Percentiles rank a stretch among this genome's conserved stretches.
phyloP scores from a whole-genome alignment of 2,329 filamentous ascomycete species.

The Coniochaeta sp. region DNA sequence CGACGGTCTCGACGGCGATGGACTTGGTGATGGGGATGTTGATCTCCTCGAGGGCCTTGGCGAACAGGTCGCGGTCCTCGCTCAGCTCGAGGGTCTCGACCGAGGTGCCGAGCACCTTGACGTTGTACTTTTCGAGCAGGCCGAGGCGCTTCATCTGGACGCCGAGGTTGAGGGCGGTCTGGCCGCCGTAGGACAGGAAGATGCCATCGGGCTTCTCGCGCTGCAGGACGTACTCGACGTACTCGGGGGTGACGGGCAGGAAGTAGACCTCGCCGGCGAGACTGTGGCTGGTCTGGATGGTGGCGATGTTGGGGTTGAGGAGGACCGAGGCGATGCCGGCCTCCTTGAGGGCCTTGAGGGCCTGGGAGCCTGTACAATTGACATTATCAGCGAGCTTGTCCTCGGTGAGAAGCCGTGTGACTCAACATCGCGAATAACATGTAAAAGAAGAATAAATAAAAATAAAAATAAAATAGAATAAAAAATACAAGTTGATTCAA shows the following conservation, averaged over 20 bases:
- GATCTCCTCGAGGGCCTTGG: constrained; percentile 93
- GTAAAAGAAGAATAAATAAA: no score
- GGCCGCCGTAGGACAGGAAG: constrained; percentile 93
- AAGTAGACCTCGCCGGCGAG: constrained; percentile 98
- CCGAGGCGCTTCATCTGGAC: constrained; percentile 96
- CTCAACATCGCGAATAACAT: not conserved
- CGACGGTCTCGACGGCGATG: constrained; percentile 83
- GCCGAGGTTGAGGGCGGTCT: constrained; percentile 93
- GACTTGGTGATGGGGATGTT: constrained; percentile 96
- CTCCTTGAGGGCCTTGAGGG: constrained; percentile 93
- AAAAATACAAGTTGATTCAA: no score
- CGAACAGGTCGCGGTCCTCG: constrained; percentile 93
- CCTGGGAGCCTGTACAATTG: constrained; percentile 68
- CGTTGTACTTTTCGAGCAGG: constrained; percentile 89
- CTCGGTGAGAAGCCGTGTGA: not conserved
- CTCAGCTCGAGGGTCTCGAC: constrained; percentile 89
- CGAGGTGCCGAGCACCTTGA: constrained; percentile 92
- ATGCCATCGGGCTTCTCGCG: constrained; percentile 91
- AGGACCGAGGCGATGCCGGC: constrained; percentile 85
- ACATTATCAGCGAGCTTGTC: constrained; percentile 11
- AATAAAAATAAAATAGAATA: no score
- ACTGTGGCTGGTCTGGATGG: constrained; percentile 94
- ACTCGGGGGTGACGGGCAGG: constrained; percentile 94
- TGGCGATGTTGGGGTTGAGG: constrained; percentile 97
- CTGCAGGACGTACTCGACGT: constrained; percentile 96